phyloP scores from a whole-genome alignment of 73 alveolate genomes.

The Paramecium tetraurelia region DNA sequence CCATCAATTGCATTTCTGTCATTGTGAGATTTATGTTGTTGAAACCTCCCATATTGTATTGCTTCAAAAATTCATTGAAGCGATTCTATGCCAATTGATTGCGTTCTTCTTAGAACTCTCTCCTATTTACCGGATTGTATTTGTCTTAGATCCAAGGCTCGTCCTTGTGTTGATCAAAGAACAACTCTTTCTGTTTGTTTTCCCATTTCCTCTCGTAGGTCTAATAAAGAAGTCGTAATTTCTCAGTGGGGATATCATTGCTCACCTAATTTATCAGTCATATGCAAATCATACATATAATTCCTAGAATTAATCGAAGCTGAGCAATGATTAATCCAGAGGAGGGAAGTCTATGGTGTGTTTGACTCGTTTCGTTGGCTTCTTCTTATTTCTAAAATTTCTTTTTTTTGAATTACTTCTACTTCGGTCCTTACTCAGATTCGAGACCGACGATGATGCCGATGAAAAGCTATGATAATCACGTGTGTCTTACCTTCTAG shows the following conservation, averaged over 20 bases:
- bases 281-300: not conserved
- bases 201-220: slow-evolving; percentile 29
- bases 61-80: not conserved
- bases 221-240: not conserved
- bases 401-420: slow-evolving; percentile 37
- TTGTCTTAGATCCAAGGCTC: slow-evolving; percentile 41
- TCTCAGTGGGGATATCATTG: not conserved
- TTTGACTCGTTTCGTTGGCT: not conserved
- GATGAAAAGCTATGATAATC: not conserved
- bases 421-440: not conserved
- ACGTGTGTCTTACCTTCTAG: not conserved
- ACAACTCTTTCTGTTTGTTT: not conserved
- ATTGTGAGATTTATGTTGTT: not conserved
- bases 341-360: slow-evolving; percentile 6
- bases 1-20: not conserved
- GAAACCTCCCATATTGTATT: not conserved
- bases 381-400: not conserved
- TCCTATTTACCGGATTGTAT: not conserved
- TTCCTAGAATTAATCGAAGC: not conserved
- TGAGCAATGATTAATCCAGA: not conserved
- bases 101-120: not conserved
- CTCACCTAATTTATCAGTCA: not conserved
- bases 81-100: not conserved
- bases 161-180: slow-evolving; percentile 32
- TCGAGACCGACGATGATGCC: not conserved